phyloP scores from a whole-genome alignment of 2,329 filamentous ascomycete species.

The Knufia fluminis region DNA sequence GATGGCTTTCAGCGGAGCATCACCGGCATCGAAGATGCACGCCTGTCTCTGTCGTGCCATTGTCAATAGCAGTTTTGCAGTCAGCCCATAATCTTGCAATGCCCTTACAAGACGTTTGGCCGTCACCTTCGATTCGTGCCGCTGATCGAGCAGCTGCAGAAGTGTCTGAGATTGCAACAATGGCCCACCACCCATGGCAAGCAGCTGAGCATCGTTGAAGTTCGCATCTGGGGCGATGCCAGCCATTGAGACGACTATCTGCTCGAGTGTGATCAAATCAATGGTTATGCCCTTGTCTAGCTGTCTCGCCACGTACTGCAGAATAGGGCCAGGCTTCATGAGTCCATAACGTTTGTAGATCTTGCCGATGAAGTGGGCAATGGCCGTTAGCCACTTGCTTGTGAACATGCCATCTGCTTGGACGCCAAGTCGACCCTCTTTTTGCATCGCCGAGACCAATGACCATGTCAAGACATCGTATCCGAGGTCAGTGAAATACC shows the following conservation, averaged over 20 bases:
- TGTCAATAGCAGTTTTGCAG: slow-evolving; percentile 74
- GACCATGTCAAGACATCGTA: slow-evolving; percentile 94
- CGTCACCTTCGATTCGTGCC: slow-evolving; percentile 64
- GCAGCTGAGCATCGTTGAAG: slow-evolving; percentile 78
- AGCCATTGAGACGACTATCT: slow-evolving; percentile 85
- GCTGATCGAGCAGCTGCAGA: slow-evolving; percentile 68
- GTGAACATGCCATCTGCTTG: slow-evolving; percentile 64
- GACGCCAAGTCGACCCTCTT: slow-evolving; percentile 44
- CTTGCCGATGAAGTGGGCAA: slow-evolving; percentile 83
- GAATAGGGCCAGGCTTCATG: slow-evolving; percentile 72
- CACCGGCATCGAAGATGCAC: slow-evolving; percentile 67
- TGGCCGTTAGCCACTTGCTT: slow-evolving; percentile 81
- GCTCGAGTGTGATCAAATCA: slow-evolving; percentile 82
- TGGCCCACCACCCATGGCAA: slow-evolving; percentile 80
- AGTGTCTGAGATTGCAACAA: slow-evolving; percentile 71
- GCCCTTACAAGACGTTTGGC: slow-evolving; percentile 72
- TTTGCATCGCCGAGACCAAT: slow-evolving; percentile 62
- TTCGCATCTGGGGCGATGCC: slow-evolving; percentile 80
- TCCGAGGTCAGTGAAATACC: slow-evolving; percentile 84
- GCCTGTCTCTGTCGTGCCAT: slow-evolving; percentile 83
- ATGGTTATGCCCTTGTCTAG: slow-evolving; percentile 74
- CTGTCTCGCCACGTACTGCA: slow-evolving; percentile 84
- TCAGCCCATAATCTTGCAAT: slow-evolving; percentile 66
- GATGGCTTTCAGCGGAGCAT: slow-evolving; percentile 78
- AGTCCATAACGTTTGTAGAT: slow-evolving; percentile 78